phyloP scores from a whole-genome alignment of 495 filamentous ascomycete species.

The Trichocladium antarcticum region DNA sequence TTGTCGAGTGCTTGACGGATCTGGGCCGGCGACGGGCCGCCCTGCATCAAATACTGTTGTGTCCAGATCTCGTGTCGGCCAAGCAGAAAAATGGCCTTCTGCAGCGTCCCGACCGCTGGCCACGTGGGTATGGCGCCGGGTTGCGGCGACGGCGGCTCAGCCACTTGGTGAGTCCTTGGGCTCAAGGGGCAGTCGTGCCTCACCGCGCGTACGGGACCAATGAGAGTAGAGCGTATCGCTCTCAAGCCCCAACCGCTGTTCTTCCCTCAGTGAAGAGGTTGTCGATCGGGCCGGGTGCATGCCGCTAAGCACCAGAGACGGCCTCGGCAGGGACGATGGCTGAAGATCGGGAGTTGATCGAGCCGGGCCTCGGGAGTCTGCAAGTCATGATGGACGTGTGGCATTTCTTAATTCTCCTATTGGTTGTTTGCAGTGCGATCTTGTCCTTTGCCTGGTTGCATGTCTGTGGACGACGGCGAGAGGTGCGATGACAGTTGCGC shows the following conservation, averaged over 20 bases:
- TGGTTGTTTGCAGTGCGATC: constrained; percentile 4
- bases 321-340: constrained; percentile 2
- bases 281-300: constrained; percentile 7
- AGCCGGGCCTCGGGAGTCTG: constrained; percentile 4
- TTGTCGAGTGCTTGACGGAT: constrained; percentile 26
- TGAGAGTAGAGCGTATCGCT: too few relatives aligned
- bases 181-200: too few relatives aligned
- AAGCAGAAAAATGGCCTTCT: constrained; percentile 1
- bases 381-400: constrained; percentile 9
- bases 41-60: neutral
- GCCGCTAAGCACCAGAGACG: constrained; percentile 5
- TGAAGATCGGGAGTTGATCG: neutral
- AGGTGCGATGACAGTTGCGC: too few relatives aligned
- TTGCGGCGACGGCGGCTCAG: neutral
- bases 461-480: too few relatives aligned
- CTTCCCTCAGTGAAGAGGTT: neutral
- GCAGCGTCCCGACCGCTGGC: neutral
- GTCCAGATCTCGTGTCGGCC: constrained; percentile 2
- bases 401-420: constrained; percentile 18
- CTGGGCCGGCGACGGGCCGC: neutral
- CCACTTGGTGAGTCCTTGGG: constrained; percentile 6
- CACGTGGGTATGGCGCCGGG: constrained; percentile 11
- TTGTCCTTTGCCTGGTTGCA: neutral
- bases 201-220: too few relatives aligned
- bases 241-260: neutral